Evolutionary conservation across 306 rosid species (phyloP).

Genomic region (Prunus kanzakura): DNA sequence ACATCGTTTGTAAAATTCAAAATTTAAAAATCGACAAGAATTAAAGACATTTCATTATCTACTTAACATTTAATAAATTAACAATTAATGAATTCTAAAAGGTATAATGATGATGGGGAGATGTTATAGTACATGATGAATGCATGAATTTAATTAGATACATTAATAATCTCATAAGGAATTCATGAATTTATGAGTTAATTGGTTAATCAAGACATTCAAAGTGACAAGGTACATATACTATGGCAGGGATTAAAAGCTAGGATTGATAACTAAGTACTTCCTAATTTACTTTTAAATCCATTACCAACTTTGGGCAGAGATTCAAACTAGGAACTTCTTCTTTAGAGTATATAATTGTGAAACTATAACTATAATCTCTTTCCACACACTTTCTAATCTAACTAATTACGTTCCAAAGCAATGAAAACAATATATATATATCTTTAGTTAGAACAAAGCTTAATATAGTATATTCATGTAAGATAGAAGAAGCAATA

Average conservation of each 20-base stretch:
- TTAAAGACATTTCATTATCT: neutral
- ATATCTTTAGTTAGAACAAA: too few relatives aligned
- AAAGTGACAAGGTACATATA: neutral
- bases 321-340: neutral
- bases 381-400: neutral
- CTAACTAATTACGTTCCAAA: neutral
- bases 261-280: conserved; percentile 8
- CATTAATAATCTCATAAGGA: neutral
- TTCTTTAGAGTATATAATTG: neutral
- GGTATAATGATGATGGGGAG: neutral
- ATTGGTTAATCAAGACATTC: neutral
- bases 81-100: neutral
- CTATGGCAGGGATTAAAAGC: neutral
- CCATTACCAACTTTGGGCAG: neutral
- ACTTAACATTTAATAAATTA: neutral
- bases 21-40: too few relatives aligned
- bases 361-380: too few relatives aligned
- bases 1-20: too few relatives aligned
- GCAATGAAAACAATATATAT: neutral
- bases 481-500: too few relatives aligned
- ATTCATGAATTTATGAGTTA: neutral
- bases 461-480: too few relatives aligned
- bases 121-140: conserved; percentile 3
- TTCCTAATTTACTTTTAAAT: neutral
- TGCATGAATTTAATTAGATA: conserved; percentile 1